Evolutionary conservation across 192 early-diverging fungal genomes (phyloP), one percentile per base, ranked within the genome.

Genomic region (Mortierella hygrophila): DNA sequence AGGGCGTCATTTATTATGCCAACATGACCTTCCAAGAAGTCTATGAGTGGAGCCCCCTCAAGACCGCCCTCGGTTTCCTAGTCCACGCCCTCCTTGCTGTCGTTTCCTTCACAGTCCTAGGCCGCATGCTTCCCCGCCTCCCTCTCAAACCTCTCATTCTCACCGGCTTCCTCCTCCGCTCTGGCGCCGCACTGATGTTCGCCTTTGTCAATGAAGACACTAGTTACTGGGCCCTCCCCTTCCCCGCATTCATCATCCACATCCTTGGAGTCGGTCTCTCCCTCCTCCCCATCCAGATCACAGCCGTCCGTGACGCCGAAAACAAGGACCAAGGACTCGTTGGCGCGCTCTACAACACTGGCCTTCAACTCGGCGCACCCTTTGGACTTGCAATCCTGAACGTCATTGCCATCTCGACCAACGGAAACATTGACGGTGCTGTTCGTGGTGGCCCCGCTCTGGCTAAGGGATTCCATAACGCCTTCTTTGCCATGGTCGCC

Each of bases 21-120:
- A 91, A 87, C 41, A 80, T 91, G 77, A 70, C 81, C 60, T 91
- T 91, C 70, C 89, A 91, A 44, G 85, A 91, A 38, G 82, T 88
- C 10, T 89, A 78, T 38, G 69, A 76, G 23, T 91, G 89, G 81
- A 70, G 20, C 38, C 75, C 91, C 1, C n/a, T 90, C 38, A 40
- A 91, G 21, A 86, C 88, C 4, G 91, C 91, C 6, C 42, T 91
- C 10, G 88, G 88, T 4, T 91, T 88, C 49, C 77, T 91, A 15
- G 86, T 88, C 18, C 80, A 86, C 46, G 78, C 89, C 3, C 57
- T 91, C 54, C 78, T 87, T 3, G 80, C 82, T 37, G 47, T 91
- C 21, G 73, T 90, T 0, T 74, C 75, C n/a, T 79, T 85, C 20
- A 78, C 82, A 6, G 18, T 84, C 68, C 16, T 89, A 26, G 91